Conservation (phyloP, 1,284 basidiomycete genomes). For the Microbotryum saponariae region DNA sequence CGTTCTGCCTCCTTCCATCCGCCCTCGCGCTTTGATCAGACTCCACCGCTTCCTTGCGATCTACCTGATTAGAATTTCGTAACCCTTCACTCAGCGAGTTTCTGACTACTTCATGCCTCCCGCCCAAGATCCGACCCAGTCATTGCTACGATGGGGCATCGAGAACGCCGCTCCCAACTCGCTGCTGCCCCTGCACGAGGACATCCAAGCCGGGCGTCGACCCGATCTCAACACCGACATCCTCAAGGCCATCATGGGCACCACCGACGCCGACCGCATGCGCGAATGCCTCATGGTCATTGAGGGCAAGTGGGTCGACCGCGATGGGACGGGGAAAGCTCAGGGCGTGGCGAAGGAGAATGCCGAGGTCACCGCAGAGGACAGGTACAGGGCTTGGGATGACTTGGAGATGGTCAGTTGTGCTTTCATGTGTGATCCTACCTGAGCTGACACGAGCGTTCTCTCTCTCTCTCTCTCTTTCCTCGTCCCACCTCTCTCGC, state of each 20-base stretch:
- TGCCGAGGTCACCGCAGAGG: conserved; percentile 54
- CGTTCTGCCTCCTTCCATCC: neutral
- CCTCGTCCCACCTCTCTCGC: neutral
- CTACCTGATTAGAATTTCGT: neutral
- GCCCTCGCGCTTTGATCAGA: neutral
- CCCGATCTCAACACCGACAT: conserved; percentile 60
- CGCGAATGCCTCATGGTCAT: conserved; percentile 72
- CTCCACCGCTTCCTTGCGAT: neutral
- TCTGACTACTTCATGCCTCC: neutral
- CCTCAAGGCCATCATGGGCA: conserved; percentile 78
- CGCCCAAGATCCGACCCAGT: conserved; percentile 19
- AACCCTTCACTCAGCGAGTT: neutral
- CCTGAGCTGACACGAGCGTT: too few species aligned
- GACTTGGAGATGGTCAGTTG: conserved; percentile 84
- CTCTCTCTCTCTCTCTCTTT: neutral
- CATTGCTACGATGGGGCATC: conserved; percentile 33
- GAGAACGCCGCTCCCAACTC: conserved; percentile 24
- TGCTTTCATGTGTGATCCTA: neutral
- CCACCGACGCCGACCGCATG: conserved; percentile 75
- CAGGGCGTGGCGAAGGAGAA: conserved; percentile 53
- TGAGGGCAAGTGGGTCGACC: conserved; percentile 53
- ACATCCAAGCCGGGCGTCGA: conserved; percentile 24
- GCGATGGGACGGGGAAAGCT: conserved; percentile 53
- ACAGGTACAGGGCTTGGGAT: conserved; percentile 68
- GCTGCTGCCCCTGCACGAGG: conserved; percentile 14